Evolutionary conservation across 805 yeast species (phyloP).

Genomic region (Candida yuanshanica): DNA sequence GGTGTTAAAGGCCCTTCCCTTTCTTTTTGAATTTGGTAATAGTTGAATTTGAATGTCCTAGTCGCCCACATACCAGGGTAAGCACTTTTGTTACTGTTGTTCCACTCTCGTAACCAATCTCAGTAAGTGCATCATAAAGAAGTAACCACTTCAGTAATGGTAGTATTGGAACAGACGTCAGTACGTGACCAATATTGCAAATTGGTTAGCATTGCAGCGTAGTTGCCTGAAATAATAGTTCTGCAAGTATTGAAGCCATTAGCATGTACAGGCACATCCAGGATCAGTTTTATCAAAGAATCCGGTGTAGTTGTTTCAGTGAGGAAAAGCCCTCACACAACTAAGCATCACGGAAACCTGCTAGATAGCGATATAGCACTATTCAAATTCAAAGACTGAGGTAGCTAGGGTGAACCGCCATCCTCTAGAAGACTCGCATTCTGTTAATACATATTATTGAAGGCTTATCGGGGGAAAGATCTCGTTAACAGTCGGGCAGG

Average conservation of each 20-base stretch:
- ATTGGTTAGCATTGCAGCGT: constrained; percentile 15
- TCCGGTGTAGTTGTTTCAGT: background rate
- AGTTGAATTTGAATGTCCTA: constrained; percentile 15
- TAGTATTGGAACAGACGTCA: constrained; percentile 11
- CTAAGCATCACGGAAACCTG: constrained; percentile 18
- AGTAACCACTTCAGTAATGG: too few species aligned
- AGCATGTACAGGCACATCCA: constrained; percentile 23
- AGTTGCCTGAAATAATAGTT: constrained; percentile 22
- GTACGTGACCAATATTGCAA: constrained; percentile 7
- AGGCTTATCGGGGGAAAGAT: constrained; percentile 8
- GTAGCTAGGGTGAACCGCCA: background rate
- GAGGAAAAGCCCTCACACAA: constrained; percentile 24
- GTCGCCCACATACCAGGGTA: constrained; percentile 14
- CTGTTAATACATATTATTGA: constrained; percentile 15
- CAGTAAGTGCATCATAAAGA: too few species aligned
- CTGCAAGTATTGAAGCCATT: constrained; percentile 19
- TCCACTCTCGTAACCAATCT: constrained; percentile 8
- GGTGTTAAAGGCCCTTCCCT: constrained; percentile 8
- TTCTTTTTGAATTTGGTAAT: constrained; percentile 11
- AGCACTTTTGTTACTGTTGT: constrained; percentile 8
- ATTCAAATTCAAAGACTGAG: constrained; percentile 11
- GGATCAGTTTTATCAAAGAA: constrained; percentile 6
- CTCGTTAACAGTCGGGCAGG: constrained; percentile 4
- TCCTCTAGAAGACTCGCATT: too few species aligned
- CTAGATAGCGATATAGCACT: constrained; percentile 17